Conservation (phyloP, 768 basidiomycete species). For the Suillus luteus region DNA sequence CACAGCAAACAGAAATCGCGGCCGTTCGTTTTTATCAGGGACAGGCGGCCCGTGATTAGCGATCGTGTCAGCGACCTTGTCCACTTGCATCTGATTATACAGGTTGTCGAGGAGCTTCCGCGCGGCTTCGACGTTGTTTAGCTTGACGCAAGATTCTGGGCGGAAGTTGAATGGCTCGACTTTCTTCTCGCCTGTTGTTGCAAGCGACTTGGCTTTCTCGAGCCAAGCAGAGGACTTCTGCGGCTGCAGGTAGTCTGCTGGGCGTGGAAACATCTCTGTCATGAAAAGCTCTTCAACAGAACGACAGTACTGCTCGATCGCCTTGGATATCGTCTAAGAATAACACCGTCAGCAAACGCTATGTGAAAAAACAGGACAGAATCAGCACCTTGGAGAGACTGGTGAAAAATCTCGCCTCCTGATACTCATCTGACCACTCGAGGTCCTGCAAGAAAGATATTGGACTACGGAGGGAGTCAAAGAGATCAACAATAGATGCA, state of each 20-base stretch:
- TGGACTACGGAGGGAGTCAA: conserved; percentile 90
- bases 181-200: conserved; percentile 82
- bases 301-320: conserved; percentile 89
- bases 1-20: conserved; percentile 85
- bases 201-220: conserved; percentile 79
- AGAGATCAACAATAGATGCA: conserved; percentile 96
- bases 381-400: conserved; percentile 76
- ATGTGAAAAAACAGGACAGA: not conserved
- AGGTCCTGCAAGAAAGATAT: conserved; percentile 86
- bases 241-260: conserved; percentile 75
- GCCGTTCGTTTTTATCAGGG: conserved; percentile 66
- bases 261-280: conserved; percentile 92
- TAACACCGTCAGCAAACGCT: conserved; percentile 11
- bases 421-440: conserved; percentile 90
- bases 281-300: conserved; percentile 88
- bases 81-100: conserved; percentile 89
- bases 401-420: conserved; percentile 89
- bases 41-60: conserved; percentile 62
- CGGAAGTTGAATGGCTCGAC: conserved; percentile 94
- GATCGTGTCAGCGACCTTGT: conserved; percentile 74
- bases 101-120: conserved; percentile 90
- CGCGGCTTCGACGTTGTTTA: conserved; percentile 96
- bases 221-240: conserved; percentile 89
- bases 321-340: conserved; percentile 82
- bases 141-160: conserved; percentile 92